phyloP scores from a whole-genome alignment of 768 basidiomycete genomes.

The Thelephora ganbajun region DNA sequence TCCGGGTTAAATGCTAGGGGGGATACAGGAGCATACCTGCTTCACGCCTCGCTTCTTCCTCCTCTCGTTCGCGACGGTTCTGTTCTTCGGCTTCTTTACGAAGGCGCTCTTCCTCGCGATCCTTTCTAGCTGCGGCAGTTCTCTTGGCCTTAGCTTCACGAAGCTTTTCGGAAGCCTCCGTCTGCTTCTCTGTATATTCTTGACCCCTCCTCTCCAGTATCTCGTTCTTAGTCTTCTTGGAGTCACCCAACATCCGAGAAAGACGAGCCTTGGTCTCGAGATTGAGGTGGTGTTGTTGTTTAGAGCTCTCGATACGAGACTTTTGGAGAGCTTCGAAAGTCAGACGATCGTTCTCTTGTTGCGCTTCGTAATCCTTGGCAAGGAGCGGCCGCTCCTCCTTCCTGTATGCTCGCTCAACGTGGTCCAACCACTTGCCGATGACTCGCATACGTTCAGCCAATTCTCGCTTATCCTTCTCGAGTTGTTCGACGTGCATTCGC shows the following conservation, averaged over 20 bases:
- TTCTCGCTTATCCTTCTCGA: conserved; percentile 94
- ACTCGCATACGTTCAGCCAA: conserved; percentile 71
- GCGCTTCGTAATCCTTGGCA: conserved; percentile 70
- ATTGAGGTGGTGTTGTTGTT: conserved; percentile 45
- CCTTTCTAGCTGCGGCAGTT: conserved; percentile 38
- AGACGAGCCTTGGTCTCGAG: conserved; percentile 67
- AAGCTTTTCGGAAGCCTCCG: conserved; percentile 51
- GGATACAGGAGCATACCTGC: background rate
- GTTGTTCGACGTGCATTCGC: conserved; percentile 81
- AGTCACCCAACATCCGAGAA: conserved; percentile 61
- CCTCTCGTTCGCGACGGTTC: too few species aligned
- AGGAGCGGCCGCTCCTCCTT: conserved; percentile 86
- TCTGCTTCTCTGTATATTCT: conserved; percentile 49
- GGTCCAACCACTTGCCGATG: conserved; percentile 82
- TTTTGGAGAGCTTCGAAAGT: conserved; percentile 52
- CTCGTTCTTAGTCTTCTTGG: conserved; percentile 31
- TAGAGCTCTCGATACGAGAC: conserved; percentile 40
- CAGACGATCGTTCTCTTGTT: conserved; percentile 64
- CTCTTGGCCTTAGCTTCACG: conserved; percentile 77
- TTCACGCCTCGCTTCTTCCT: conserved; percentile 7
- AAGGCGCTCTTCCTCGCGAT: conserved; percentile 27
- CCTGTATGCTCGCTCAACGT: conserved; percentile 87
- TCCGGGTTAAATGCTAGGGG: conserved; percentile 1
- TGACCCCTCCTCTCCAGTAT: conserved; percentile 45
- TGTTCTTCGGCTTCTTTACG: conserved; percentile 9